These are phyloP conservation scores for Davidsoniella virescens DNA, from an alignment of 2,329 filamentous ascomycete species.

Conservation along the genomic window DNA sequence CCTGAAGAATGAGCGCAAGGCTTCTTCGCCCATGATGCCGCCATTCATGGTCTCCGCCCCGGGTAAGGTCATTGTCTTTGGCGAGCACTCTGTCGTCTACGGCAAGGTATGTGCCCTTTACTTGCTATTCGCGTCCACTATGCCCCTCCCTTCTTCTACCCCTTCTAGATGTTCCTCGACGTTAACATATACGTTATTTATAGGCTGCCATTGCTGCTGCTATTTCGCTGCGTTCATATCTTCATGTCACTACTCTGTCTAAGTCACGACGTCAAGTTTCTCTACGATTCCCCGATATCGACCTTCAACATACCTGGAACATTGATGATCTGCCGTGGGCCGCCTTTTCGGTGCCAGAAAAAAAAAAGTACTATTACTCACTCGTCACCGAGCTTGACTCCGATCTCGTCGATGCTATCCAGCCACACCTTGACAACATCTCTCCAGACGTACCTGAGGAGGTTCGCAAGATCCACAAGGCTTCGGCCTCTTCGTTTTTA, in stretches of 20 bases:
- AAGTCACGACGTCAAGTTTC: slow-evolving; percentile 82
- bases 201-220: slow-evolving; percentile 85
- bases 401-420: slow-evolving; percentile 64
- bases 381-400: slow-evolving; percentile 69
- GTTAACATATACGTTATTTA: slow-evolving; percentile 4
- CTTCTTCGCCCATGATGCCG: slow-evolving; percentile 56
- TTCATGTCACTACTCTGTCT: slow-evolving; percentile 84
- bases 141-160: background rate
- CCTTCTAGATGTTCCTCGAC: background rate
- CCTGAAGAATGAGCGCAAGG: slow-evolving; percentile 34
- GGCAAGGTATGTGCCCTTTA: slow-evolving; percentile 52
- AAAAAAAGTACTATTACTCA: slow-evolving; percentile 93
- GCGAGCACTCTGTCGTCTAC: slow-evolving; percentile 94
- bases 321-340: slow-evolving; percentile 85
- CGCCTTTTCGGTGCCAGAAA: slow-evolving; percentile 58
- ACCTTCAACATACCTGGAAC: slow-evolving; percentile 80
- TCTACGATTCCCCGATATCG: slow-evolving; percentile 80
- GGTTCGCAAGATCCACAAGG: slow-evolving; percentile 67
- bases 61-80: slow-evolving; percentile 95
- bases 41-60: slow-evolving; percentile 96
- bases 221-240: slow-evolving; percentile 87
- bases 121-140: background rate
- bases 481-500: slow-evolving; percentile 70
- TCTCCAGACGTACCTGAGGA: slow-evolving; percentile 51
- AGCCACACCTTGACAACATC: slow-evolving; percentile 60